Conservation (phyloP, 805 yeast genomes). For the Torulaspora gathmanii region DNA sequence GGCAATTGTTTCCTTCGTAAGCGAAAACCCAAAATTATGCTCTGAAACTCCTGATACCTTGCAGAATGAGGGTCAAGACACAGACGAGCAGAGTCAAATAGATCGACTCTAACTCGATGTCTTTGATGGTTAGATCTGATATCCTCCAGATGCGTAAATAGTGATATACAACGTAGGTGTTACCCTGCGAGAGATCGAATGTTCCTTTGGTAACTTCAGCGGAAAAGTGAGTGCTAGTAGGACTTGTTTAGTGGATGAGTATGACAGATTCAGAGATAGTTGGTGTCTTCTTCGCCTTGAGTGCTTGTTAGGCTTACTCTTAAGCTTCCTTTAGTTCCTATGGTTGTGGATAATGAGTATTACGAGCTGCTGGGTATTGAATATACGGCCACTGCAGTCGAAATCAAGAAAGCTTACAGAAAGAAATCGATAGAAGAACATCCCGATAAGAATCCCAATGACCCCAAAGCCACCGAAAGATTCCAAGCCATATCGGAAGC, state of each 20-base stretch:
- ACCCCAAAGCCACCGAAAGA: conserved; percentile 68
- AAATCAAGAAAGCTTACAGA: conserved; percentile 75
- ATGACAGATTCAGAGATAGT: neutral
- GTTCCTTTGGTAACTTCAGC: neutral
- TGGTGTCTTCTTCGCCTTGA: neutral
- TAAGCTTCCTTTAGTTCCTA: conserved; percentile 20
- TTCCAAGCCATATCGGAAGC: conserved; percentile 63
- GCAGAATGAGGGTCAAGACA: neutral
- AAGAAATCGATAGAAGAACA: conserved; percentile 71
- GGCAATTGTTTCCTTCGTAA: neutral
- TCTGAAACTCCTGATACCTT: no score
- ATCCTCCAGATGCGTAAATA: no score
- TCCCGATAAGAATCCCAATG: conserved; percentile 77
- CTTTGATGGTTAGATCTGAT: no score
- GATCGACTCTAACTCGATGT: no score
- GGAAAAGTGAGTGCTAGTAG: neutral
- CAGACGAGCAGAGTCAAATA: no score
- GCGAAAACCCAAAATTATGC: neutral
- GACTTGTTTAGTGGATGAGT: conserved; percentile 1
- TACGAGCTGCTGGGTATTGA: conserved; percentile 62
- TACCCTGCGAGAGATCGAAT: no score
- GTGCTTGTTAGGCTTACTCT: neutral
- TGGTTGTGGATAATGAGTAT: conserved; percentile 74
- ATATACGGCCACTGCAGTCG: conserved; percentile 55
- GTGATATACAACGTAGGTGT: no score